Conservation (phyloP, 495 filamentous ascomycete species). For the Penicillium paradoxum region DNA sequence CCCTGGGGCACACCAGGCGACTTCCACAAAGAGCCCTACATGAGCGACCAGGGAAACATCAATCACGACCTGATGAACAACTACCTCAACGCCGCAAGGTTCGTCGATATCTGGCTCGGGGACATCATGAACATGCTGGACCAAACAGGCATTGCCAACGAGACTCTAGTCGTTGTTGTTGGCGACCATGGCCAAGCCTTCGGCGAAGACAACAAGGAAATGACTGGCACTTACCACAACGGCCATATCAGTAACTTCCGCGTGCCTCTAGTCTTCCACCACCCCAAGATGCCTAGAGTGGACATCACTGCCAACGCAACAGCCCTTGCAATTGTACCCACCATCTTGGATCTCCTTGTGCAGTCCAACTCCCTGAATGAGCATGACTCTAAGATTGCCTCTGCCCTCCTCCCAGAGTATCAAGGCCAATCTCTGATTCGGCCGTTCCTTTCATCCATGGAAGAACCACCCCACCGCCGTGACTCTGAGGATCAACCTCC, state of each 20-base stretch:
- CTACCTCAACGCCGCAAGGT: conserved; percentile 41
- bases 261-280: conserved; percentile 41
- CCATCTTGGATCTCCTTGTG: conserved; percentile 43
- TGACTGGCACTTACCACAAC: conserved; percentile 42
- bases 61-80: conserved; percentile 33
- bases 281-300: conserved; percentile 39
- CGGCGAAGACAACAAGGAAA: conserved; percentile 31
- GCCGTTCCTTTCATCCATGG: conserved; percentile 20
- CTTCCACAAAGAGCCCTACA: conserved; percentile 31
- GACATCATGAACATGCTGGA: conserved; percentile 43
- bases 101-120: conserved; percentile 43
- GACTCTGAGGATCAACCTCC: not conserved
- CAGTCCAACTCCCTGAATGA: conserved; percentile 35
- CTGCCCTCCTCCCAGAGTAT: conserved; percentile 32
- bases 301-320: conserved; percentile 38
- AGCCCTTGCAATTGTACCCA: conserved; percentile 40
- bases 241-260: conserved; percentile 43
- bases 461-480: conserved; percentile 1
- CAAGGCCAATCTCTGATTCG: conserved; percentile 35
- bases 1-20: conserved; percentile 37
- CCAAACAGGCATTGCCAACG: conserved; percentile 43
- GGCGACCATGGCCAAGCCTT: conserved; percentile 45
- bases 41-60: conserved; percentile 24
- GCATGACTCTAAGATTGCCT: conserved; percentile 30
- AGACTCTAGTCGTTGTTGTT: conserved; percentile 47